Evolutionary conservation across 2,329 filamentous ascomycete species (phyloP), one percentile per base, ranked within the genome.

Genomic region (Lachnellula cervina): DNA sequence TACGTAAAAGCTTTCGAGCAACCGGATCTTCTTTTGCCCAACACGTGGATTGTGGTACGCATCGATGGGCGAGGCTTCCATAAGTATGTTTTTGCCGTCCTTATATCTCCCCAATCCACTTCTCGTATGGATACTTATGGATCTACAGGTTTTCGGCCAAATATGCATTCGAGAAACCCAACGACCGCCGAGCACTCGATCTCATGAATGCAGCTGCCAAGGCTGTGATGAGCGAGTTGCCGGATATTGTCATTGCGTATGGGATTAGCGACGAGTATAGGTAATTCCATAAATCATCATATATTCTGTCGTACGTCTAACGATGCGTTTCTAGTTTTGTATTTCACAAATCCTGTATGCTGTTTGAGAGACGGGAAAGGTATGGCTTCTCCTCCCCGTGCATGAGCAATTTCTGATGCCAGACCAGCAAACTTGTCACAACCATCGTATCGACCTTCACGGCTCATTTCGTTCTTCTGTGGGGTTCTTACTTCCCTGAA

Each of bases 201-300:
- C 84, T 99, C 62, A 97, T 99, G 93, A 99, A 99, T 68, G 84
- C 84, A 1, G 91, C 91, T 2, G 94, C 94, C n/a, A 82, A 84
- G 57, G 87, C 87, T 5, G 90, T 97, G 47, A 83, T 97, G 74
- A 82, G 81, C 60, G 89, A 95, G 50, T 74, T 97, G 23, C 85
- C 90, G 4, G 93, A 97, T 66, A 84, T 97, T 61, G 84, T 86
- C 6, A 81, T 97, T 59, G 92, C 88, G 0, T 99, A 97, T 66
- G 94, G 94, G 1, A 85, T 96, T 62, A 97, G 91, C 71, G 94
- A 99, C 69, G 94, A 99, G 71, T 97, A 88, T 71, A 94, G 85
- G 83, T 87, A 74, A 32, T 48, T 14, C 17, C 28, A 11, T 23
- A 32, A 38, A 49, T 13, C 11, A 40, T 8, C 21, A 13, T 37